Base-by-base conservation (phyloP, 441 rosid genomes). In the Metrosideros polymorpha region DNA sequence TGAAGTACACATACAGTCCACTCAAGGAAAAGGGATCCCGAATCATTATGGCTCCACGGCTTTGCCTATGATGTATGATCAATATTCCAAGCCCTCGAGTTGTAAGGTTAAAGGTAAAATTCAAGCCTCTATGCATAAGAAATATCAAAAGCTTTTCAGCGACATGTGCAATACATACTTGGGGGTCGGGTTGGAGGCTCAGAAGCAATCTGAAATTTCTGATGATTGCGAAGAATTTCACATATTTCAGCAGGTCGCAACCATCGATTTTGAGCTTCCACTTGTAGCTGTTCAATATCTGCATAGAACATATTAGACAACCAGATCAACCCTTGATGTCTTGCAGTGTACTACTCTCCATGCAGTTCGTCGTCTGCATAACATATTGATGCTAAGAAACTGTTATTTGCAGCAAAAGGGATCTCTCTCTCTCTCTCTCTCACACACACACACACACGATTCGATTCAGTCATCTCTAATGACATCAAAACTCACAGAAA, bases 181-280 rank as follows among this genome's bases (percentile, higher is more conserved):
- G 97, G 93, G 18, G 99, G 99, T 89, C 90, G 90, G 77, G 54
- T 91, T 55, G 99, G 97, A 85, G 99, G 94, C 92, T 96, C 99
- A 1, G 98, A 53, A 6, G 96, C 86, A 83, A 98, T 95, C 43
- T 89, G 97, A 90, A 98, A 98, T 89, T 94, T 95, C 85, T 91
- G 91, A 92, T 94, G 91, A 90, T 95, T 95, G 85, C 93, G 93
- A 87, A 98, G 98, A 89, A 98, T 96, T 90, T 96, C 99, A 90
- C 97, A 94, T 85, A 98, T 98, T 93, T 98, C 99, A 84, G 98
- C 94, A 90, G 99, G 99, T 56, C 98, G 94, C 89, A 98, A 88
- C 99, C 99, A 98, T 87, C 99, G 93, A 86, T 96, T 93, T 83
- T 93, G 98, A 18, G 99, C 99, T 91, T 96, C 99, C 83, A 91